A percentile compares a stretch with the other conserved stretches of the same genome.
Conservation (phyloP, 306 rosid genomes). For the Prunus armeniaca region DNA sequence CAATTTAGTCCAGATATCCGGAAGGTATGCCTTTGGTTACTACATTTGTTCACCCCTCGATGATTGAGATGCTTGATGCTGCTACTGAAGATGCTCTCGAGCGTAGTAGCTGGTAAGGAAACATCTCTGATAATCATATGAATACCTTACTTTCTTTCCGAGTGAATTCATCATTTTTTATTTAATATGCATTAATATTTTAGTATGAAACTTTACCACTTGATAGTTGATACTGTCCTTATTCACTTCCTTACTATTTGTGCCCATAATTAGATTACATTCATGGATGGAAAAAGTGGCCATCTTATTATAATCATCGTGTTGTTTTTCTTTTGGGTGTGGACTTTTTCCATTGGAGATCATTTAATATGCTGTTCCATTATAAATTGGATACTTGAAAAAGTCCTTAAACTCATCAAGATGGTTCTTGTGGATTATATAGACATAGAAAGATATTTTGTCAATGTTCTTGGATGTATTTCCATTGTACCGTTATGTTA, state of each 20-base stretch:
- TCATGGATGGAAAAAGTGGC: background rate
- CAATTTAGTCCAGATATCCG: constrained; percentile 97
- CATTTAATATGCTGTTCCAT: background rate
- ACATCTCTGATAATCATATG: background rate
- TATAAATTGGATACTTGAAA: background rate
- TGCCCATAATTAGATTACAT: background rate
- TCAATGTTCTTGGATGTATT: background rate
- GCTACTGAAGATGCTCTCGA: constrained; percentile 86
- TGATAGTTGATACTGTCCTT: constrained; percentile 4
- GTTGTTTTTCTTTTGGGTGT: background rate
- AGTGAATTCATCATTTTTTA: background rate
- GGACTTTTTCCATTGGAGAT: background rate
- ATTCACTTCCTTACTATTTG: background rate
- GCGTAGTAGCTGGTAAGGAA: constrained; percentile 79
- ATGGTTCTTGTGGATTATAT: background rate
- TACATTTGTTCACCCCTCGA: constrained; percentile 80
- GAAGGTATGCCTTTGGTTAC: constrained; percentile 85
- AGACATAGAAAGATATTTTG: background rate
- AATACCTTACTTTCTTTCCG: background rate
- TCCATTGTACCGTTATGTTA: constrained; percentile 2
- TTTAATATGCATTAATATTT: background rate
- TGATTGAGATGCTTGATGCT: constrained; percentile 95
- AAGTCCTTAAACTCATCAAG: background rate
- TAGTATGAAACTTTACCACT: background rate
- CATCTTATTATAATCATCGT: background rate